phyloP scores from a whole-genome alignment of 1,139 yeast species.

The Candida sojae region DNA sequence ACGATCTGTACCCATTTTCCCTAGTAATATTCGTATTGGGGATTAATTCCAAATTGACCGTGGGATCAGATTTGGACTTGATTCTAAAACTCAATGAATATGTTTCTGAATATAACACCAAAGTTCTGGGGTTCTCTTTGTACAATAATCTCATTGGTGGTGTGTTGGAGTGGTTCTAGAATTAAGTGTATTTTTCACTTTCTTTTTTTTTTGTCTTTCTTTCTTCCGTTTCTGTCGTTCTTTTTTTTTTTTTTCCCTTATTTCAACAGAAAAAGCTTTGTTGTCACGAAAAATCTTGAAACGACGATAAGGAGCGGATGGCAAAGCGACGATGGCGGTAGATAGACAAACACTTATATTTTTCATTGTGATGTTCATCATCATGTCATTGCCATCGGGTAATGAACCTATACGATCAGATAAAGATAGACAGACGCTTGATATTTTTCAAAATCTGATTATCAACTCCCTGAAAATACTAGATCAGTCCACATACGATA shows the following conservation, averaged over 20 bases:
- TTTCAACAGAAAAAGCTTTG: too few species aligned
- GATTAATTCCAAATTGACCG: conserved; percentile 57
- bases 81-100: conserved; percentile 52
- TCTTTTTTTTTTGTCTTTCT: too few species aligned
- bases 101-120: conserved; percentile 53
- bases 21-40: conserved; percentile 39
- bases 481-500: conserved; percentile 40
- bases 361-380: conserved; percentile 38
- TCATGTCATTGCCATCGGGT: conserved; percentile 27
- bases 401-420: conserved; percentile 32
- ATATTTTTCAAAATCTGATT: conserved; percentile 32
- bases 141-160: conserved; percentile 49
- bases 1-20: conserved; percentile 44
- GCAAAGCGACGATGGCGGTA: conserved; percentile 23
- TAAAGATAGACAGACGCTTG: conserved; percentile 29
- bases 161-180: too few species aligned
- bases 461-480: conserved; percentile 33
- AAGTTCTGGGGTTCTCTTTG: conserved; percentile 52
- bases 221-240: too few species aligned
- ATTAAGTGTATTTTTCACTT: too few species aligned
- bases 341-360: conserved; percentile 42
- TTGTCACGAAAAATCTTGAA: too few species aligned
- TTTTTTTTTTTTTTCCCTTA: too few species aligned
- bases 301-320: too few species aligned
- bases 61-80: conserved; percentile 18